Evolutionary conservation across 176 grass and related monocot species (phyloP).

Genomic region (Eremochloa ophiuroides): DNA sequence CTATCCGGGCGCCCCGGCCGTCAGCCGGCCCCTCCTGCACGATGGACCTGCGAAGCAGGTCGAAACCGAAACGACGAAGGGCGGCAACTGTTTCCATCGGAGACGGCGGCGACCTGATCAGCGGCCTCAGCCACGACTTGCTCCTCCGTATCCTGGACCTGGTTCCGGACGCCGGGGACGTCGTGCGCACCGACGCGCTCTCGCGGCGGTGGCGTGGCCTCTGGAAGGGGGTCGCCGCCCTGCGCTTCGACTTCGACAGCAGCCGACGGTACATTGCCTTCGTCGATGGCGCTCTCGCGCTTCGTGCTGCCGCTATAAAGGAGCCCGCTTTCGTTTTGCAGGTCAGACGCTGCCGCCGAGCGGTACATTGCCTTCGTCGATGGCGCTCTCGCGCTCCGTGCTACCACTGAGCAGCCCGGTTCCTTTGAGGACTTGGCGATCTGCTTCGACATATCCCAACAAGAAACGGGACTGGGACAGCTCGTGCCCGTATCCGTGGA

Average conservation of each 20-base stretch:
- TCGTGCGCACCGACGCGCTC: no score
- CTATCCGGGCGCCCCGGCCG: no score
- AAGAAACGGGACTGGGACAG: accelerated
- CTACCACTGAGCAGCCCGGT: neutral
- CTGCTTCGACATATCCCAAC: neutral
- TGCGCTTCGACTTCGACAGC: neutral
- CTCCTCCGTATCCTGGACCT: neutral
- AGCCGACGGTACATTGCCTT: no score
- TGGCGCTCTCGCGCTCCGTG: neutral
- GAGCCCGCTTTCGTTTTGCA: no score
- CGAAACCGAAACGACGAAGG: no score
- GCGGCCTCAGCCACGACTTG: neutral
- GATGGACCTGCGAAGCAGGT: no score
- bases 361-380: neutral
- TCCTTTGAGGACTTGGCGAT: neutral
- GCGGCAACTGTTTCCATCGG: neutral
- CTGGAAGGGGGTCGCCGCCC: neutral
- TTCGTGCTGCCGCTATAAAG: no score
- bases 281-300: no score
- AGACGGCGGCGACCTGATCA: neutral
- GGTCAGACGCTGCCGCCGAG: no score
- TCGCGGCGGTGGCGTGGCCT: neutral
- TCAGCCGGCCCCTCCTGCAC: no score
- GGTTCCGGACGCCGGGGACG: neutral
- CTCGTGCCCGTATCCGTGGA: neutral